Base-by-base conservation (phyloP, 140 eudicot genomes). In the Senecio squalidus region DNA sequence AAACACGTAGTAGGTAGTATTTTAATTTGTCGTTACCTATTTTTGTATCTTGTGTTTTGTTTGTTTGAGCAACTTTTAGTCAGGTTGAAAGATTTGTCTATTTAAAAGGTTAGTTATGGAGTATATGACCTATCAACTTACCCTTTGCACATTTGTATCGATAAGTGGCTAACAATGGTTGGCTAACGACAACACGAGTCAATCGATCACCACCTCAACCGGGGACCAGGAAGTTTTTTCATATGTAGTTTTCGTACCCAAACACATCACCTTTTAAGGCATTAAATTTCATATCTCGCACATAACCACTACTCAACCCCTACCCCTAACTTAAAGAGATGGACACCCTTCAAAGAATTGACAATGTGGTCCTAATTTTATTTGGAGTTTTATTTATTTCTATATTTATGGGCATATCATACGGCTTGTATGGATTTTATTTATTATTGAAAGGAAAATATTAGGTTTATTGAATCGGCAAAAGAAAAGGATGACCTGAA, bases 221-320 rank as follows among this genome's bases (percentile, higher is more conserved):
- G 33, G 60, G 74, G 74, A 49, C 61, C 62, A n/a, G n/a, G n/a
- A n/a, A n/a, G n/a, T n/a, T n/a, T n/a, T n/a, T n/a, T n/a, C n/a
- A n/a, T n/a, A n/a, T n/a, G n/a, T n/a, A n/a, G n/a, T n/a, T n/a
- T n/a, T n/a, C 56, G 21, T 11, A 41, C 50, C 25, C 8, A 13
- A 40, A 30, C 49, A 60, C 63, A 29, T 49, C 63, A 39, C 29
- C 26, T 14, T 4, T 41, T 48, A 38, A 0, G 21, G 45, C 28
- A 57, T 15, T 70, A 41, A 60, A 70, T 61, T 55, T 52, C 52
- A 51, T n/a, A 55, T 21, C 28, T 59, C 59, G 59, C 74, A 59
- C 27, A 49, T 59, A 61, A 44, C 69, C 69, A 70, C 57, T 21
- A 18, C 31, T 51, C 57, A 40, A 54, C 22, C 58, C 66, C 48